Base-by-base conservation (phyloP, 805 yeast species). In the Cyberlindnera mycetangii region DNA sequence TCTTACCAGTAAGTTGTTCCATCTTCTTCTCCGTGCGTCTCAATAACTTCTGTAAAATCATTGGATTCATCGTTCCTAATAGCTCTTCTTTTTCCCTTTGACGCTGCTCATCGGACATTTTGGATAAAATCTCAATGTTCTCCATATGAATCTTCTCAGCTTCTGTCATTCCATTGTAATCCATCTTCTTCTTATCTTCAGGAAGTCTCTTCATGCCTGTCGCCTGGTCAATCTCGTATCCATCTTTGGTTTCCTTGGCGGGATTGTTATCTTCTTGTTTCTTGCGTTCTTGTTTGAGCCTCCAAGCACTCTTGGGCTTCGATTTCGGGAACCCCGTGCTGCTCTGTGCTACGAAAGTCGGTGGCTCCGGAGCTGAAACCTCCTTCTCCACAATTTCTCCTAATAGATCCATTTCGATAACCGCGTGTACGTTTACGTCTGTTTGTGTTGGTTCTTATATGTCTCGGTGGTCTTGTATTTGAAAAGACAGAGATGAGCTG, bases 181-280 rank as follows among this genome's bases (percentile, higher is more conserved):
- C 53, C 38, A 59, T 37, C 86, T 19, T 97, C 86, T 41, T 92
- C 90, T 34, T 95, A 93, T 19, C 97, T 96, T 24, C 85, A 87
- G 47, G 92, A 83, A 72, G 86, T 87, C 60, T 75, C 86, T 64
- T 75, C 86, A 53, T 85, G 84, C 67, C 78, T 83, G 70, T 92
- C 82, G 14, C 85, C 84, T 67, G 77, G 78, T 59, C 92, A 84
- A 71, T 85, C 85, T 70, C 97, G 96, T 44, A 85, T 83, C 78
- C 98, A 96, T 22, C 76, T 88, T 54, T 39, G 14, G 19, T 6
- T 10, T 3, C 32, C 81, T 61, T 49, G 2, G 96, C n/a, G n/a
- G n/a, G n/a, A n/a, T n/a, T n/a, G n/a, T n/a, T n/a, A 96, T 67
- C 96, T 86, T 71, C 89, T 95, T 7, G 88, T 88, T 71, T 97